Conservation (phyloP, 1,284 basidiomycete species). For the Mycocalia duriaeana region DNA sequence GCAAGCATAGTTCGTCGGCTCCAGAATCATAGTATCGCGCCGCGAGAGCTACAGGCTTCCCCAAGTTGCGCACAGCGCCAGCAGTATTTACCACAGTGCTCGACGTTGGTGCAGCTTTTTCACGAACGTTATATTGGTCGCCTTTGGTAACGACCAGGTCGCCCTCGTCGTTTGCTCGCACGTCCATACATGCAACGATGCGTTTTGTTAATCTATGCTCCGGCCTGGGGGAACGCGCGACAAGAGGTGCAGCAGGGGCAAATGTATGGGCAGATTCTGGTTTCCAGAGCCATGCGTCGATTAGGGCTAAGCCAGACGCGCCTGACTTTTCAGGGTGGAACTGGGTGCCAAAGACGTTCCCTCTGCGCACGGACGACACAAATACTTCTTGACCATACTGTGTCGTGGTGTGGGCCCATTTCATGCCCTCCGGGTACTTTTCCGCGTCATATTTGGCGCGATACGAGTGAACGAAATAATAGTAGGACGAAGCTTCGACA, state of each 20-base stretch:
- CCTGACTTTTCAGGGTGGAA: conserved; percentile 99
- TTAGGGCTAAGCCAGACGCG: conserved; percentile 78
- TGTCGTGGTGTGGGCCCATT: conserved; percentile 84
- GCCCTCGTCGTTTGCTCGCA: conserved; percentile 92
- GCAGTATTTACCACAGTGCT: conserved; percentile 34
- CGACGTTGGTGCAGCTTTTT: conserved; percentile 45
- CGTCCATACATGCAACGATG: conserved; percentile 97
- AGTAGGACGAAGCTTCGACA: conserved; percentile 53
- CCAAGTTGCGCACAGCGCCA: conserved; percentile 92
- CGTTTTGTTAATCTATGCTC: conserved; percentile 82
- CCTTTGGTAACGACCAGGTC: conserved; percentile 99
- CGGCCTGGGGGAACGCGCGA: conserved; percentile 33
- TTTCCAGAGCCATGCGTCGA: conserved; percentile 80
- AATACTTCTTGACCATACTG: conserved; percentile 96
- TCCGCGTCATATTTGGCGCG: conserved; percentile 70
- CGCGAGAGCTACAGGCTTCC: conserved; percentile 93
- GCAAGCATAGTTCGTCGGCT: conserved; percentile 94
- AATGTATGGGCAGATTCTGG: conserved; percentile 37
- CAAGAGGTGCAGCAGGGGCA: conserved; percentile 20
- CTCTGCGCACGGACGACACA: conserved; percentile 78
- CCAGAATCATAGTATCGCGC: conserved; percentile 84
- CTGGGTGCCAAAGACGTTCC: conserved; percentile 91
- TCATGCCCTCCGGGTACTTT: conserved; percentile 45
- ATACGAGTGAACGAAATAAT: conserved; percentile 98
- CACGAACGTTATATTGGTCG: conserved; percentile 97